These are phyloP conservation scores for Curvularia lunata DNA, from an alignment of 2,329 filamentous ascomycete species.

Conservation along the genomic window DNA sequence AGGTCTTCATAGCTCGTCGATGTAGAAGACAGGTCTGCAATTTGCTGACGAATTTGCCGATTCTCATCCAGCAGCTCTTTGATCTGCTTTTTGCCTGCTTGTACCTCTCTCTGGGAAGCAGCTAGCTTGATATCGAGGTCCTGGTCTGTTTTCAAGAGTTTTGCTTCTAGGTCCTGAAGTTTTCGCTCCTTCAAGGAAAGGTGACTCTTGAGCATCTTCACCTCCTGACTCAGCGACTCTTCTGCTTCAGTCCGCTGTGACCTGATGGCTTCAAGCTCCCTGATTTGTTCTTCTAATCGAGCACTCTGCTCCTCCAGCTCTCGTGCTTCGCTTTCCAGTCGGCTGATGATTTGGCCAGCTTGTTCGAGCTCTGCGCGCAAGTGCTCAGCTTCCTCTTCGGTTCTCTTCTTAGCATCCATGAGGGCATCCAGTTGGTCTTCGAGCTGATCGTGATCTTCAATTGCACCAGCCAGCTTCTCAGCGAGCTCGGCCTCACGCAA, in stretches of 20 bases:
- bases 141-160: conserved; percentile 83
- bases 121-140: conserved; percentile 87
- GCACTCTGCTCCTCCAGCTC: conserved; percentile 71
- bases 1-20: conserved; percentile 96
- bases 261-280: conserved; percentile 72
- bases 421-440: conserved; percentile 93
- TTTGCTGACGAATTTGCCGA: conserved; percentile 79
- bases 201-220: conserved; percentile 91
- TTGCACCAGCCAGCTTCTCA: conserved; percentile 88
- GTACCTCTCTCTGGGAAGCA: conserved; percentile 78
- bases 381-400: conserved; percentile 81
- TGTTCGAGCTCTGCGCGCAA: conserved; percentile 86
- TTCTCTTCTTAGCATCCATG: conserved; percentile 84
- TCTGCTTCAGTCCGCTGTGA: conserved; percentile 78
- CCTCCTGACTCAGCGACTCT: conserved; percentile 77
- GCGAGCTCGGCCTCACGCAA: conserved; percentile 87
- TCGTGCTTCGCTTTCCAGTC: conserved; percentile 85
- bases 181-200: conserved; percentile 89
- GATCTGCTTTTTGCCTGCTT: conserved; percentile 74
- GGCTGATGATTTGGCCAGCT: conserved; percentile 83
- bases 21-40: conserved; percentile 85
- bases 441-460: conserved; percentile 91
- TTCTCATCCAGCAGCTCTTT: conserved; percentile 81
- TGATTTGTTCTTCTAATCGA: conserved; percentile 73
- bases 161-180: conserved; percentile 82